Evolutionary conservation across 805 yeast genomes (phyloP).

Genomic region (Zygotorulaspora danielsina): DNA sequence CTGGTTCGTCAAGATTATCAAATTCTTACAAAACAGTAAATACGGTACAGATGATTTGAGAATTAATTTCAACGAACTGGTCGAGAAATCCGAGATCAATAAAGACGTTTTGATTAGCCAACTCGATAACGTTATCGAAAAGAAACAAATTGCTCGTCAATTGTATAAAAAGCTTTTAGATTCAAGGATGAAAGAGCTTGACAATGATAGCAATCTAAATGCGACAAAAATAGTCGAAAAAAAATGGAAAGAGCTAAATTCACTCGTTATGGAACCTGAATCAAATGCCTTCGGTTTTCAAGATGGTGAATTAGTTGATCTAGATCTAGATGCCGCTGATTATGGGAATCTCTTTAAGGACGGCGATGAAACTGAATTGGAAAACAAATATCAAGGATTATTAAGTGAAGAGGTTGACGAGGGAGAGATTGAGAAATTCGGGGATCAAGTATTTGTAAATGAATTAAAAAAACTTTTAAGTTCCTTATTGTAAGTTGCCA

Average conservation of each 20-base stretch:
- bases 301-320: constrained; percentile 46
- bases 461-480: constrained; percentile 7
- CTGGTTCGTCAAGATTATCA: constrained; percentile 70
- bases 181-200: constrained; percentile 21
- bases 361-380: constrained; percentile 27
- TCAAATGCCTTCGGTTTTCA: constrained; percentile 46
- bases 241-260: constrained; percentile 44
- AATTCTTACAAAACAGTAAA: constrained; percentile 60
- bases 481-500: background rate
- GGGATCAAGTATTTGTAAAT: constrained; percentile 22
- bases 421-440: constrained; percentile 29
- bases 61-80: constrained; percentile 43
- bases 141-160: constrained; percentile 37
- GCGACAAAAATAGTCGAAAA: constrained; percentile 34
- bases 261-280: constrained; percentile 40
- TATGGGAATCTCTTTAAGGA: constrained; percentile 21
- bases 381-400: constrained; percentile 32
- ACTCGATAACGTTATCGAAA: constrained; percentile 37
- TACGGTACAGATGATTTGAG: constrained; percentile 38
- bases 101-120: constrained; percentile 35
- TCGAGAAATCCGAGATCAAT: constrained; percentile 30
- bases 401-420: constrained; percentile 17
- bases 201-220: constrained; percentile 16
- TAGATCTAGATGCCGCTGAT: constrained; percentile 34
- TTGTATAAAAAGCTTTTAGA: constrained; percentile 30